Conservation (phyloP, 2,329 filamentous ascomycete species). For the Lasiodiplodia gonubiensis region DNA sequence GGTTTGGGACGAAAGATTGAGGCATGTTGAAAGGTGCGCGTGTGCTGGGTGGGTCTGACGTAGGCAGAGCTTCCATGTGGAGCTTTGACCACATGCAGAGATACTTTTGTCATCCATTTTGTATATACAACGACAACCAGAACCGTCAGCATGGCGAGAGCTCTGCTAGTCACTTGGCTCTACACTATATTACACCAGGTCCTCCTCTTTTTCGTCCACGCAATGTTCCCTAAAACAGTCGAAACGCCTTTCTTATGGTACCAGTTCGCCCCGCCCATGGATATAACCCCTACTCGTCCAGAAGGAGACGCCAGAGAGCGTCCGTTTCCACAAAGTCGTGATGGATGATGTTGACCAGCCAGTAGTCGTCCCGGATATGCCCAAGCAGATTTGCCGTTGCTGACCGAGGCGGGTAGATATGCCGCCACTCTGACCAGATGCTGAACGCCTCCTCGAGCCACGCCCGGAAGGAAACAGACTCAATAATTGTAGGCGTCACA, state of each 20-base stretch:
- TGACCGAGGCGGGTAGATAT: constrained; percentile 79
- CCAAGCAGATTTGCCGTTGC: constrained; percentile 75
- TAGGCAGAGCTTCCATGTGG: background rate
- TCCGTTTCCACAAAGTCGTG: constrained; percentile 75
- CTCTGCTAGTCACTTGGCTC: background rate
- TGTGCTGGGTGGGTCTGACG: background rate
- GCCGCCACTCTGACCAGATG: constrained; percentile 93
- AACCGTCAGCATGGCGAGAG: background rate
- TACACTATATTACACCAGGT: background rate
- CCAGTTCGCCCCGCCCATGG: background rate
- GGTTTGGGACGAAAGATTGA: background rate
- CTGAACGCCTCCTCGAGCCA: constrained; percentile 97
- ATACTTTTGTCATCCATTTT: background rate
- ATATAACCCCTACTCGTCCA: constrained; percentile 28
- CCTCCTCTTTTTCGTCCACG: background rate
- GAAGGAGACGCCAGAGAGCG: constrained; percentile 73
- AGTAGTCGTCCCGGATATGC: constrained; percentile 70
- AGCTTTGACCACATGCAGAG: background rate
- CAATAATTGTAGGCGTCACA: constrained; percentile 93
- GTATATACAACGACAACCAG: background rate
- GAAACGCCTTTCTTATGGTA: constrained; percentile 14
- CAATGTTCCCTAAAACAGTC: background rate
- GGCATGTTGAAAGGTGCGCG: background rate
- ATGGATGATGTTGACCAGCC: constrained; percentile 91
- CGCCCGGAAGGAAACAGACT: constrained; percentile 89